These are phyloP conservation scores for Hemileccinum impolitum DNA, from an alignment of 768 basidiomycete species.

Conservation along the genomic window DNA sequence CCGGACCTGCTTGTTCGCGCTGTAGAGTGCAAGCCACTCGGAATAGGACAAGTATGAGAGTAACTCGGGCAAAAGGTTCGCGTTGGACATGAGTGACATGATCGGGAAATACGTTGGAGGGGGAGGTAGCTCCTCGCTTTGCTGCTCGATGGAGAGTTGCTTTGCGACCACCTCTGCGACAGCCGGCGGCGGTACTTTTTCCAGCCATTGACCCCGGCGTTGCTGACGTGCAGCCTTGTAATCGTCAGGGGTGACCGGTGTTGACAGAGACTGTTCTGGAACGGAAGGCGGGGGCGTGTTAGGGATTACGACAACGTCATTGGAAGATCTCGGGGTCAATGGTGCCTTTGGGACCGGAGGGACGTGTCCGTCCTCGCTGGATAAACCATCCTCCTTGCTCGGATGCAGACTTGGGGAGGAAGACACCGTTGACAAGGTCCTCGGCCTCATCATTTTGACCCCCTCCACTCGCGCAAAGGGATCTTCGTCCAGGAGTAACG, in stretches of 20 bases:
- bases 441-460: conserved; percentile 43
- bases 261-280: conserved; percentile 5
- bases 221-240: conserved; percentile 40
- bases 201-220: conserved; percentile 39
- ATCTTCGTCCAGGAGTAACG: conserved; percentile 30
- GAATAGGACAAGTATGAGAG: conserved; percentile 65
- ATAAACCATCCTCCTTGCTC: conserved; percentile 4
- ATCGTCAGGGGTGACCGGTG: conserved; percentile 33
- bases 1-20: conserved; percentile 53
- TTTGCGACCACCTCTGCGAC: conserved; percentile 33
- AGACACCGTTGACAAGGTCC: neutral
- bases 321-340: neutral
- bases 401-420: neutral
- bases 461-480: conserved; percentile 55
- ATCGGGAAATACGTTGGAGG: conserved; percentile 46
- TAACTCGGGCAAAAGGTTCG: conserved; percentile 49
- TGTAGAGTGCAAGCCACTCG: conserved; percentile 65
- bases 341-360: neutral
- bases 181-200: conserved; percentile 35
- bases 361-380: conserved; percentile 10
- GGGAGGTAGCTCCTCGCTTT: conserved; percentile 14
- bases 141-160: conserved; percentile 12
- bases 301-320: neutral
- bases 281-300: neutral
- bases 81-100: conserved; percentile 50